Base-by-base conservation (phyloP, 2,329 filamentous ascomycete species). In the Tothia fuscella region DNA sequence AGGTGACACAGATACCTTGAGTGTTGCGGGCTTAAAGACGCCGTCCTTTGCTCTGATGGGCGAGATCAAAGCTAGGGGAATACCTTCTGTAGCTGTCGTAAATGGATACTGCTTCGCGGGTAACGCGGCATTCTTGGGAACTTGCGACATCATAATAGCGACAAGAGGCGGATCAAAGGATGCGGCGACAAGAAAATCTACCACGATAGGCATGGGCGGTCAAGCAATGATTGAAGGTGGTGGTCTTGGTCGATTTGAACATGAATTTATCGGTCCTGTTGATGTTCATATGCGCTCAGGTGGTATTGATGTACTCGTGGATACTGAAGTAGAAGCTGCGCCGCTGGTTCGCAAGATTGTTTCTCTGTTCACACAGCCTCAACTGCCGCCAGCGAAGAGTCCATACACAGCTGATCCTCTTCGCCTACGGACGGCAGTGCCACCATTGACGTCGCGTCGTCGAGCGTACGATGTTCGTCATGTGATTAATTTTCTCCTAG, bases 341-440 rank as follows among this genome's bases (percentile, higher is more conserved):
- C 20, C 17, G 13, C 10, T 38, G 10, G 19, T 38, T 9, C 35
- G 35, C 19, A 38, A 26, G 10, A 38, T 38, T 10, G 35, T 35
- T 17, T 9, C 32, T 9, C 32, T 35, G 9, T 35, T 35, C 17
- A 35, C 32, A 17, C 32, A 35, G 9, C 32, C 32, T 9, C 32
- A 35, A 9, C 32, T 35, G 32, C 32, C 32, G 9, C 32, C 32
- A 35, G 32, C 32, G 16, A 19, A 35, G 16, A 35, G 32, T 17
- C 32, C 32, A 10, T 35, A 19, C 17, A 35, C 32, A 17, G 9
- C 32, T 10, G 32, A 35, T 17, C 32, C 9, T 9, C 32, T 35
- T 35, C 32, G 32, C 16, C 32, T 35, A 35, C 32, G 32, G 10
- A 35, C 32, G 9, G 32, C 32, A 35, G 32, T 35, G 32, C 32